phyloP scores from a whole-genome alignment of 2,329 filamentous ascomycete genomes.

The Pseudogymnoascus sp. region DNA sequence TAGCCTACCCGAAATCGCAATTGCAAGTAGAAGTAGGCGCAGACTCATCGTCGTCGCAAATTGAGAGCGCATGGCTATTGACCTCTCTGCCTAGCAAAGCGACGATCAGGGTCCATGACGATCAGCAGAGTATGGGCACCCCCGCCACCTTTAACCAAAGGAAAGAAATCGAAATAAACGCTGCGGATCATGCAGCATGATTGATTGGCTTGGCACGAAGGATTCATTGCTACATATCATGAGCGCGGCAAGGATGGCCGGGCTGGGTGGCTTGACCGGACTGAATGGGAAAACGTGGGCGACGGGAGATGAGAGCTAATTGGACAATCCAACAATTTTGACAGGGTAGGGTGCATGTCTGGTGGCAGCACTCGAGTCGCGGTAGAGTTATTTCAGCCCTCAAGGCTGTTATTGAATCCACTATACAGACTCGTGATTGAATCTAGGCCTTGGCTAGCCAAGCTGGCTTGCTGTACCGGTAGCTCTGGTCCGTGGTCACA shows the following conservation, averaged over 20 bases:
- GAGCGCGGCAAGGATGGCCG: not conserved
- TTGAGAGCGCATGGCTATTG: not conserved
- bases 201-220: not conserved
- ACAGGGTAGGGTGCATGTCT: not conserved
- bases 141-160: not conserved
- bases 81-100: not conserved
- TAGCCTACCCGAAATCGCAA: not conserved
- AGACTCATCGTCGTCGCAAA: not conserved
- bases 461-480: no score
- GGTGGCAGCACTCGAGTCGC: not conserved
- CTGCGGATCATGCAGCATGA: not conserved
- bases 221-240: not conserved
- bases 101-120: not conserved
- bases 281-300: not conserved
- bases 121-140: not conserved
- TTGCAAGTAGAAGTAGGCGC: not conserved
- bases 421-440: not conserved
- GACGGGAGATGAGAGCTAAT: not conserved
- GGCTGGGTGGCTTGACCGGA: not conserved
- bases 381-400: no score
- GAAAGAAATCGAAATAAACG: not conserved
- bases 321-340: not conserved
- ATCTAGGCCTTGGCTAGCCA: not conserved
- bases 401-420: no score
- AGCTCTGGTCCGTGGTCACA: no score